Evolutionary conservation across 306 rosid species (phyloP), one percentile per base, ranked within the genome.

Genomic region (Amphicarpaea edgeworthii): DNA sequence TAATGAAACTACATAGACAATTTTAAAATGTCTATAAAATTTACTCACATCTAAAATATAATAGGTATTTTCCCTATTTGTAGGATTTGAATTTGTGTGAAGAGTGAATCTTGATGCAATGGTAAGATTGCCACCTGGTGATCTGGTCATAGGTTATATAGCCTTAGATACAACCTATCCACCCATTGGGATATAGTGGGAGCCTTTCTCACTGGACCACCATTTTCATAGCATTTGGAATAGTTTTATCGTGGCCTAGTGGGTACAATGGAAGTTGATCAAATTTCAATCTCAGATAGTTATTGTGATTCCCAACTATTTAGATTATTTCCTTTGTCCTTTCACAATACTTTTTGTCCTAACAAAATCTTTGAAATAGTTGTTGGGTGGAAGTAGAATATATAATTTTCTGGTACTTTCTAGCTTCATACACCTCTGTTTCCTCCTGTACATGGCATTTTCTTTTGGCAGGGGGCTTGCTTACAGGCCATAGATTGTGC

Each of bases 361-460:
- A 11, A 12, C 34, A 28, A 26, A 28, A 28, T 50, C 21, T 12
- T 76, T 57, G 59, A 49, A 74, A 59, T 59, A 64, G 37, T 41
- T 49, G 17, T 41, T 20, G 40, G 70, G 61, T 72, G 11, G 79
- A 79, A 64, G 53, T 30, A 15, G 43, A 41, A 7, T 38, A 7
- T 55, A 67, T n/a, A 49, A 66, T 8, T 68, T 73, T 70, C 32
- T 4, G 12, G 32, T 68, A 47, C 28, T 58, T 16, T 12, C 21
- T 41, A 46, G 20, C 32, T 68, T 41, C 17, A 8, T 24, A 5
- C 17, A 0, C 50, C 30, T 54, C 53, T n/a, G 12, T 68, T 59
- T 10, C 42, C 8, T 7, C 30, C 28, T 57, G 61, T 51, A 17
- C 21, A 1, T 17, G 7, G 8, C 20, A 26, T 46, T 32, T 63